Evolutionary conservation across 2,329 filamentous ascomycete species (phyloP), one percentile per base, ranked within the genome.

Genomic region (Didymella lethalis): DNA sequence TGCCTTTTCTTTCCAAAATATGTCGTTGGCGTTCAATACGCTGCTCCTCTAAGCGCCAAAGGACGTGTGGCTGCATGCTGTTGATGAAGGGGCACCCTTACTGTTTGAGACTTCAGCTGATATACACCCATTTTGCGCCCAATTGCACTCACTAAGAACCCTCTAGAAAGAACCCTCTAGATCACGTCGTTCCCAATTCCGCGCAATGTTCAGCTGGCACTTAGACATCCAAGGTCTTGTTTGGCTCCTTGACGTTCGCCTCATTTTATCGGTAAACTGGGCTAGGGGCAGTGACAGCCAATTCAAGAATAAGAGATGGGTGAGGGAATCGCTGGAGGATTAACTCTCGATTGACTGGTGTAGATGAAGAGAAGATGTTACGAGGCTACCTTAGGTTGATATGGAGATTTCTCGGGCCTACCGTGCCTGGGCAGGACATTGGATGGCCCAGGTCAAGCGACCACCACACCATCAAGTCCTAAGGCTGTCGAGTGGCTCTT

Each of bases 61-160:
- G 40, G 40, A 48, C 46, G 28, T 43, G 26, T 50, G 50, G 32
- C 51, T 54, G 41, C 40, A 23, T 25, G 20, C 4, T 4, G 31
- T 54, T 50, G 26, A 29, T 10, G n/a, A 59, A 48, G 50, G 51
- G 46, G 18, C 34, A 23, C 50, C 56, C 56, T 34, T 41, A 7
- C 20, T 47, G 47, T 54, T 59, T 41, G 41, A 41, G n/a, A 41
- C 16, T n/a, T 26, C 18, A 20, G 34, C 56, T 59, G n/a, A 59
- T 46, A 46, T 54, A 34, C 20, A 3, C 14, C 10, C 28, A 52
- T 28, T 7, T 44, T 6, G 14, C 14, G 14, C 12, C 28, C 7
- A 28, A 4, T 12, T 4, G 4, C 8, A 28, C 7, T 11, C 18
- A 28, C n/a, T 11, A 25, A 23, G 31, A 28, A 26, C 4, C 20